Base-by-base conservation (phyloP, 1,284 basidiomycete genomes). In the Ustilago bromivora region DNA sequence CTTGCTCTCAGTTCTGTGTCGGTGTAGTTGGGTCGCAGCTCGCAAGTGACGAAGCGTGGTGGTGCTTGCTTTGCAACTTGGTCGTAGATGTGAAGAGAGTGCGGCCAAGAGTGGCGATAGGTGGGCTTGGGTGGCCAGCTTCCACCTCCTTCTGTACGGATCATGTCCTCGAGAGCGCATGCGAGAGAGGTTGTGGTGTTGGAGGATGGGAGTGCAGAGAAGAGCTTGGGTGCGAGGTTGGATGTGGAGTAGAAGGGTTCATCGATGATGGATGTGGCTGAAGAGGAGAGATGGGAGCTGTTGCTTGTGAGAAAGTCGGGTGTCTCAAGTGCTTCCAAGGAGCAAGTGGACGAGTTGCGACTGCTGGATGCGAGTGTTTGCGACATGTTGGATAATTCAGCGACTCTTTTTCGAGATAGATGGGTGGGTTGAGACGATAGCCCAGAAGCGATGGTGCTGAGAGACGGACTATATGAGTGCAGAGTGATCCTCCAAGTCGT, bases 71-170 rank as follows among this genome's bases (percentile, higher is more conserved):
- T 60, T 11, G 74, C 68, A 2, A 76, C 66, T 5, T 54, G n/a
- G 46, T 76, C 58, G 53, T 76, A 76, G 38, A 63, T 60, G 36
- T 68, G 69, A 57, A 76, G 74, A 36, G 62, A 71, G 6, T 12
- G n/a, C 7, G 74, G 74, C 74, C 74, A 76, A 43, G 74, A 71
- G 38, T 65, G 58, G 31, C 62, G 68, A 59, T 76, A 76, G 19
- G 74, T 71, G 13, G 74, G 54, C 13, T 52, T 67, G 28, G 74
- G 74, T 60, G 74, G 74, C 74, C 74, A 76, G 36, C 65, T 65
- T 52, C 74, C 74, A 34, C 68, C 74, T 32, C 74, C 74, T 53
- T 76, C 74, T 19, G 52, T 63, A 17, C 52, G 61, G 17, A 76
- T 66, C 74, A 76, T 76, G 41, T 67, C 17, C 13, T 76, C 69